Evolutionary conservation across 768 basidiomycete genomes (phyloP).

Genomic region (Hortiboletus campestris): DNA sequence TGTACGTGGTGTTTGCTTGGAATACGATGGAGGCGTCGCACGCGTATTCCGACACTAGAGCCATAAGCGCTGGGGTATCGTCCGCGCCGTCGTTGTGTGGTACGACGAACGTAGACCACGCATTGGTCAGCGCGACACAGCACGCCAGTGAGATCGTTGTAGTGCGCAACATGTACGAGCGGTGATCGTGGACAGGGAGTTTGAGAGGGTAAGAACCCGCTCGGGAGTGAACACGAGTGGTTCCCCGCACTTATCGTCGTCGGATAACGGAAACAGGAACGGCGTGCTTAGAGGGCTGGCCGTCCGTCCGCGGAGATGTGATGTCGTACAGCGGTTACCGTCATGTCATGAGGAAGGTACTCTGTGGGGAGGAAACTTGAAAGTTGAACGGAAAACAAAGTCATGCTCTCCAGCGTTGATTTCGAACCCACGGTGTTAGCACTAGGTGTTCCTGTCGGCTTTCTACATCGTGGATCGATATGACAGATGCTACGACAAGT

Average conservation of each 20-base stretch:
- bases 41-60: constrained; percentile 40
- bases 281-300: no score
- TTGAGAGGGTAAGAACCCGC: not conserved
- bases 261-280: not conserved
- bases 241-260: not conserved
- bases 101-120: constrained; percentile 51
- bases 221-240: not conserved
- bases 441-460: no score
- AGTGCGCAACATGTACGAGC: not conserved
- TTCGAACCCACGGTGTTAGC: no score
- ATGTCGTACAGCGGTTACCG: not conserved
- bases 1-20: constrained; percentile 54
- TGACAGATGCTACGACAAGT: not conserved
- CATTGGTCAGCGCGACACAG: constrained; percentile 30
- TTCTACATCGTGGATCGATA: not conserved
- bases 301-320: not conserved
- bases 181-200: not conserved
- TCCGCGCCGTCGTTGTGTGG: constrained; percentile 47
- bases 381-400: no score
- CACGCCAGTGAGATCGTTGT: not conserved
- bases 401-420: no score
- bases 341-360: not conserved
- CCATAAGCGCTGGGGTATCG: constrained; percentile 48
- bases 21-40: constrained; percentile 55
- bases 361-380: no score